A percentile compares a stretch with the other conserved stretches of the same genome.
These are phyloP conservation scores for Pleurotus salmoneostramineus DNA, from an alignment of 768 basidiomycete species.

Conservation along the genomic window DNA sequence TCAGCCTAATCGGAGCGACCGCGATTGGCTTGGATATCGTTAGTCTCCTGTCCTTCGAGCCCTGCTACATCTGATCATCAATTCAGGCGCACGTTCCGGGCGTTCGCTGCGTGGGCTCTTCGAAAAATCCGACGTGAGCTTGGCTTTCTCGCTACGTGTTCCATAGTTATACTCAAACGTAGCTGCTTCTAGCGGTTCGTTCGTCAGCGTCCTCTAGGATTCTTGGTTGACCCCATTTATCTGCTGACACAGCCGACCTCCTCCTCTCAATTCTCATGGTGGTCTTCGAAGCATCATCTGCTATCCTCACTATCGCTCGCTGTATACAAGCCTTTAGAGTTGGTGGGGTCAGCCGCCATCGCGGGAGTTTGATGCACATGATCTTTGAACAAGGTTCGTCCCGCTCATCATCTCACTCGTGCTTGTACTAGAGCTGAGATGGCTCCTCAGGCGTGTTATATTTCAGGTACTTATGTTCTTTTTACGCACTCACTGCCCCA, in stretches of 20 bases:
- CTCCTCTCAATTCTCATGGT: constrained; percentile 23
- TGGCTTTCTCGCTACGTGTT: constrained; percentile 9
- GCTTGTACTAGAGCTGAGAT: not conserved
- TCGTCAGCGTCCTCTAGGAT: not conserved
- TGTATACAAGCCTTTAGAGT: constrained; percentile 18
- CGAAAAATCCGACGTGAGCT: constrained; percentile 3
- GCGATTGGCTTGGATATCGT: constrained; percentile 22
- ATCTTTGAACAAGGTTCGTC: constrained; percentile 21
- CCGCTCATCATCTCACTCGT: no score
- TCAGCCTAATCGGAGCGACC: constrained; percentile 16
- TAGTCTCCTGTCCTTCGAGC: not conserved
- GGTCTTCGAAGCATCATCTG: constrained; percentile 21
- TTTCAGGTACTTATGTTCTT: constrained; percentile 19
- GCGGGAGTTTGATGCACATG: constrained; percentile 17
- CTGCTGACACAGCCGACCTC: constrained; percentile 13
- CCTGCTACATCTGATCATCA: not conserved
- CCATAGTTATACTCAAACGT: not conserved
- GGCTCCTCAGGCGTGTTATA: constrained; percentile 18
- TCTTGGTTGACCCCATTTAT: not conserved
- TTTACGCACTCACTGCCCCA: not conserved
- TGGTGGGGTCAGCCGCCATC: constrained; percentile 11
- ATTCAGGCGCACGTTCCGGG: constrained; percentile 19
- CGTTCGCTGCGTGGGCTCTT: constrained; percentile 17
- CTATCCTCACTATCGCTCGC: constrained; percentile 19
- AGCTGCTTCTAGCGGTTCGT: no score